Percentiles rank a stretch among this genome's conserved stretches.
Evolutionary conservation across 1,284 basidiomycete genomes (phyloP).

Genomic region (Ustilago vetiveriae): DNA sequence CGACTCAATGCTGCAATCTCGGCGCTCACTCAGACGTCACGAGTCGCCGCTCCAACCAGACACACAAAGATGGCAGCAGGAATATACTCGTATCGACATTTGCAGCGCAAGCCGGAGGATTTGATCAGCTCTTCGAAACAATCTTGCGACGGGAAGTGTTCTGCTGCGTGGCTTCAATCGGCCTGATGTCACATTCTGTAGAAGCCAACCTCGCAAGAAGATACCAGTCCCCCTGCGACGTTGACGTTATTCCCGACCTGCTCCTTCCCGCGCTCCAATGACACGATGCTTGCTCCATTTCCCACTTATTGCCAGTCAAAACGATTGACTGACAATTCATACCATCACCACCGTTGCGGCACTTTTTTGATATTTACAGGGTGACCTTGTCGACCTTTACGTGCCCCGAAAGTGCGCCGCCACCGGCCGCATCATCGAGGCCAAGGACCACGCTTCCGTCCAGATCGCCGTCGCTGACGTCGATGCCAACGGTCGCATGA

Average conservation of each 20-base stretch:
- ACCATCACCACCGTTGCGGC: neutral
- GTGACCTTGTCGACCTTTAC: slow-evolving; percentile 99
- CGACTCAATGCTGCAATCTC: too few relatives aligned
- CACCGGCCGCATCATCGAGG: slow-evolving; percentile 90
- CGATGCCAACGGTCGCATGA: slow-evolving; percentile 88
- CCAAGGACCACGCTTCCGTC: slow-evolving; percentile 98
- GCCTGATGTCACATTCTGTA: too few relatives aligned
- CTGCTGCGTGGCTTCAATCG: too few relatives aligned
- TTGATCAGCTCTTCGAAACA: too few relatives aligned
- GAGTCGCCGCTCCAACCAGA: too few relatives aligned
- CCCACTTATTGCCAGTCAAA: neutral
- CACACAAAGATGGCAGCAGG: too few relatives aligned
- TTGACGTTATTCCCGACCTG: neutral
- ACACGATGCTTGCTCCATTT: neutral
- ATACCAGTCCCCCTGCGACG: too few relatives aligned
- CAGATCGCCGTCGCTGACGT: slow-evolving; percentile 96
- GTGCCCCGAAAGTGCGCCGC: slow-evolving; percentile 92
- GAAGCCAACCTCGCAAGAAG: too few relatives aligned
- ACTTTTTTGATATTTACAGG: slow-evolving; percentile 71
- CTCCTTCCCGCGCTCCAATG: neutral
- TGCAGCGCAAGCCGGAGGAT: too few relatives aligned
- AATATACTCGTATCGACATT: too few relatives aligned
- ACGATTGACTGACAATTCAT: slow-evolving; percentile 18
- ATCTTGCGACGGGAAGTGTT: too few relatives aligned
- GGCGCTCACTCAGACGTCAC: too few relatives aligned